These are phyloP conservation scores for Pythium oligandrum DNA, from an alignment of 352 stramenopile species.

Conservation along the genomic window DNA sequence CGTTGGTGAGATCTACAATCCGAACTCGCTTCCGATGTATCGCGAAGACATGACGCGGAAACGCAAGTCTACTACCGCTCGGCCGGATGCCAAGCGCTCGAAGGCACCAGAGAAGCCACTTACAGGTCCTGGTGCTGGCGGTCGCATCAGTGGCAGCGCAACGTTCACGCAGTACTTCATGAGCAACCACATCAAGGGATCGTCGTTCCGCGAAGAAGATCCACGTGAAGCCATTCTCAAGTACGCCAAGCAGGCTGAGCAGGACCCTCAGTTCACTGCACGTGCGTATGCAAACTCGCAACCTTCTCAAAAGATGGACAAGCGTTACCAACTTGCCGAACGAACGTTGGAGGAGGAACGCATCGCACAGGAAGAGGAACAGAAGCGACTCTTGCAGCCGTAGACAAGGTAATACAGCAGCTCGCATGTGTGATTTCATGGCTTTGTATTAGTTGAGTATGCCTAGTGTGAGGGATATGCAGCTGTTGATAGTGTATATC, in stretches of 20 bases:
- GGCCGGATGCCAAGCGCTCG: constrained; percentile 63
- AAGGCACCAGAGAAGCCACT: constrained; percentile 74
- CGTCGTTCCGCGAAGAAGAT: constrained; percentile 81
- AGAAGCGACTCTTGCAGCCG: constrained; percentile 60
- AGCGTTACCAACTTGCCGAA: constrained; percentile 64
- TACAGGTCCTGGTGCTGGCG: constrained; percentile 69
- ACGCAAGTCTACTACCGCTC: constrained; percentile 69
- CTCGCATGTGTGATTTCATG: too few relatives aligned
- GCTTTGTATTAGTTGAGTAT: too few relatives aligned
- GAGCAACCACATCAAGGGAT: constrained; percentile 78
- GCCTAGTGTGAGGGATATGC: too few relatives aligned
- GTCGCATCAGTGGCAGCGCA: constrained; percentile 73
- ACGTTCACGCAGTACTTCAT: constrained; percentile 88
- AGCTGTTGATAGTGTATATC: too few relatives aligned
- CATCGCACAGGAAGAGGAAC: constrained; percentile 70
- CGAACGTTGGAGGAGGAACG: constrained; percentile 81
- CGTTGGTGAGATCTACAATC: constrained; percentile 70
- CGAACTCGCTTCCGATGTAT: constrained; percentile 78
- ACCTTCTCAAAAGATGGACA: constrained; percentile 59
- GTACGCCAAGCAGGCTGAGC: constrained; percentile 72
- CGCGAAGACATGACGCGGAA: constrained; percentile 58
- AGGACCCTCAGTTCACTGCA: constrained; percentile 63
- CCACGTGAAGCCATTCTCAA: constrained; percentile 83
- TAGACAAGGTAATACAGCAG: constrained; percentile 16
- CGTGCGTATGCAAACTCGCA: constrained; percentile 47